phyloP scores from a whole-genome alignment of 495 filamentous ascomycete genomes.

The Hypoxylon subgilvum region DNA sequence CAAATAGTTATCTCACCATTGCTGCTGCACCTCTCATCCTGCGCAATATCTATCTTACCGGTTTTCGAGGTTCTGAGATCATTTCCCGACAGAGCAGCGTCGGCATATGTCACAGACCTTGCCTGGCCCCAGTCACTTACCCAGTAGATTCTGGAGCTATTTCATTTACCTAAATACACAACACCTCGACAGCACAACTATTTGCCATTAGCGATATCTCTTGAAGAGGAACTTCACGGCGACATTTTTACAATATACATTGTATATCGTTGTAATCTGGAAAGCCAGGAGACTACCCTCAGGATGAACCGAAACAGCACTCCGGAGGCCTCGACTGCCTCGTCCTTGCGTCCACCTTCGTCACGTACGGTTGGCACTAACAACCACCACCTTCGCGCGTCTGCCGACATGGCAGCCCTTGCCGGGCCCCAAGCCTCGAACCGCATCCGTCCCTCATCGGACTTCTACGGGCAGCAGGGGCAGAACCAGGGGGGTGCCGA shows the following conservation, averaged over 20 bases:
- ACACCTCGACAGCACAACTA: constrained; percentile 24
- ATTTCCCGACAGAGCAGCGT: constrained; percentile 37
- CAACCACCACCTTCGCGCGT: constrained; percentile 84
- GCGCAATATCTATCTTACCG: neutral
- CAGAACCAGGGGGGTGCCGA: constrained; percentile 67
- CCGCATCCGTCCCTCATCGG: constrained; percentile 91
- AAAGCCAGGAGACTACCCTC: constrained; percentile 29
- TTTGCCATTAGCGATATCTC: constrained; percentile 4
- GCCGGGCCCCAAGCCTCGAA: constrained; percentile 73
- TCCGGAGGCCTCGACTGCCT: constrained; percentile 81
- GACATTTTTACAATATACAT: neutral
- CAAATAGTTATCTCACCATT: neutral
- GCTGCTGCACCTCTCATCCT: neutral
- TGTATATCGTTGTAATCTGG: constrained; percentile 17
- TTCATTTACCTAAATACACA: constrained; percentile 48
- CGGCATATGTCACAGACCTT: constrained; percentile 34
- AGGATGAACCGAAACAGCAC: constrained; percentile 96
- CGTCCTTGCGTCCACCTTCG: constrained; percentile 87
- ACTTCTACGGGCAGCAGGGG: constrained; percentile 83
- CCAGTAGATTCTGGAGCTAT: constrained; percentile 40
- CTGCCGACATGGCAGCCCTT: constrained; percentile 93
- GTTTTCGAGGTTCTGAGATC: constrained; percentile 22
- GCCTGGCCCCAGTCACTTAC: constrained; percentile 35
- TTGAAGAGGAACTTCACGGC: neutral
- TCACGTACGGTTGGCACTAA: constrained; percentile 78